phyloP scores from a whole-genome alignment of 768 basidiomycete genomes.

The Boletus rufocinnamomeus region DNA sequence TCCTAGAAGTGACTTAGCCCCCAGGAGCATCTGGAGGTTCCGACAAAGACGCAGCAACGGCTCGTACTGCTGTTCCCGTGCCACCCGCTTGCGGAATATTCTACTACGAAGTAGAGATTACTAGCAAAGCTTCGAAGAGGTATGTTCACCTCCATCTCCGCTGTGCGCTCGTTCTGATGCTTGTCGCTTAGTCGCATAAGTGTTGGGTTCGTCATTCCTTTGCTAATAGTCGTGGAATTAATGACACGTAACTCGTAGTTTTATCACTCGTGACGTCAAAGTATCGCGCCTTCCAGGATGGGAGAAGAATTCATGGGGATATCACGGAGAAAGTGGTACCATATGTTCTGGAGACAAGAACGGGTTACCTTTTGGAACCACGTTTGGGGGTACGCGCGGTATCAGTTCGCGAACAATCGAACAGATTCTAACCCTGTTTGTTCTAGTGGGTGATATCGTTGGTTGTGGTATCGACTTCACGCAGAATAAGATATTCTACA shows the following conservation, averaged over 20 bases:
- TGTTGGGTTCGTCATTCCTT: slow-evolving; percentile 58
- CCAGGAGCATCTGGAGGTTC: slow-evolving; percentile 55
- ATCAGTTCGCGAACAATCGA: neutral
- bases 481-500: slow-evolving; percentile 79
- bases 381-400: slow-evolving; percentile 69
- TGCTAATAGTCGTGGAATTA: neutral
- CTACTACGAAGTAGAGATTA: slow-evolving; percentile 90
- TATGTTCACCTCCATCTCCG: slow-evolving; percentile 35
- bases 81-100: slow-evolving; percentile 89
- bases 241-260: slow-evolving; percentile 43
- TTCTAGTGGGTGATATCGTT: slow-evolving; percentile 77
- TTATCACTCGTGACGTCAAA: slow-evolving; percentile 65
- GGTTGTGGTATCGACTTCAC: slow-evolving; percentile 95
- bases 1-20: slow-evolving; percentile 8
- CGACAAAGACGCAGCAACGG: slow-evolving; percentile 84
- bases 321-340: slow-evolving; percentile 87
- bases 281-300: slow-evolving; percentile 81
- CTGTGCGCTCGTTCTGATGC: slow-evolving; percentile 18
- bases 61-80: slow-evolving; percentile 73
- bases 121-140: slow-evolving; percentile 81
- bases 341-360: slow-evolving; percentile 73
- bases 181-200: slow-evolving; percentile 63
- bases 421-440: slow-evolving; percentile 7
- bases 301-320: slow-evolving; percentile 88
- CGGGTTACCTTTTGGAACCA: slow-evolving; percentile 73